Conservation (phyloP, 106 monocot genomes). For the Dendrobium chrysotoxum region DNA sequence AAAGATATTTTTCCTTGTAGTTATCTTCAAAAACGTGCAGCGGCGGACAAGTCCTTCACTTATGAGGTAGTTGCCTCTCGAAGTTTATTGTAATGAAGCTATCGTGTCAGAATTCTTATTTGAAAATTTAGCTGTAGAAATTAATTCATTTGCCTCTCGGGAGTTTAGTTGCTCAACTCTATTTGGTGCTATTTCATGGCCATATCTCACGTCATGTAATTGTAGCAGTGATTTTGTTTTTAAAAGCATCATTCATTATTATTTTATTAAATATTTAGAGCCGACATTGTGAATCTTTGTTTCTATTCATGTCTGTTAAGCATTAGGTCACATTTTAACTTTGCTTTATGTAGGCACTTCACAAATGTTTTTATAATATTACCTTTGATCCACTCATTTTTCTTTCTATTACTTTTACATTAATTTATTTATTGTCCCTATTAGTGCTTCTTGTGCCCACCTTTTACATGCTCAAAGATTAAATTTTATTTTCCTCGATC, state of each 20-base stretch:
- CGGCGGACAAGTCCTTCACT: conserved; percentile 57
- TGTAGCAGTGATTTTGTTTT: not conserved
- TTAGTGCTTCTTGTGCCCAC: not conserved
- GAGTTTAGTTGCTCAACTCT: not conserved
- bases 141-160: not conserved
- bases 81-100: not conserved
- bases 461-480: not conserved
- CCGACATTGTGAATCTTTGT: not conserved
- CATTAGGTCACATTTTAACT: not conserved
- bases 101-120: not conserved
- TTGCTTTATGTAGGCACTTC: not conserved
- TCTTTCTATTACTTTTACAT: not conserved
- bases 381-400: not conserved
- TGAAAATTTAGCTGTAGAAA: not conserved
- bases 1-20: conserved; percentile 39
- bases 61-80: conserved; percentile 64
- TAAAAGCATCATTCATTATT: not conserved
- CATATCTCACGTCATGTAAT: not conserved
- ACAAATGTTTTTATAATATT: not conserved
- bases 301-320: not conserved
- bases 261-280: not conserved
- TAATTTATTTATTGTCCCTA: not conserved
- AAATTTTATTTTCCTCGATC: not conserved
- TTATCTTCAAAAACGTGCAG: conserved; percentile 78
- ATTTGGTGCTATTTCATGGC: not conserved